Conservation (phyloP, 805 yeast species). For the Candida germanica region DNA sequence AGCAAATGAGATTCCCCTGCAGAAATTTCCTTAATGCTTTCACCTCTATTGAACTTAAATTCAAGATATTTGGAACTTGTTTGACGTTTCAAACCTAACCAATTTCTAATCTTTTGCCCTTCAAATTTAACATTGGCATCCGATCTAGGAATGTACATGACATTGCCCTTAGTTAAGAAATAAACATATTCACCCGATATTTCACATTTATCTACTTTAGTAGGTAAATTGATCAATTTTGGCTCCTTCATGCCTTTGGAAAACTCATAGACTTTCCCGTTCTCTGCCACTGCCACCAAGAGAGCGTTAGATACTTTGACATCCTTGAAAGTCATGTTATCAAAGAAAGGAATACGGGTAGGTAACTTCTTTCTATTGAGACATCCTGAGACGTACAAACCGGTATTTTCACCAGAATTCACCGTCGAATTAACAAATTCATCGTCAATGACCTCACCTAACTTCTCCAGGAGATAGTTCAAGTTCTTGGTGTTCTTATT, state of each 20-base stretch:
- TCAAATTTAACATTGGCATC: constrained; percentile 16
- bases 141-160: constrained; percentile 28
- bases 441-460: constrained; percentile 22
- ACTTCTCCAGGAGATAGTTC: constrained; percentile 23
- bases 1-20: constrained; percentile 70
- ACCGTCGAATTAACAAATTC: constrained; percentile 18
- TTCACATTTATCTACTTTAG: constrained; percentile 25
- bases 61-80: constrained; percentile 8
- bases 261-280: constrained; percentile 78
- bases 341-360: constrained; percentile 59
- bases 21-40: constrained; percentile 45
- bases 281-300: constrained; percentile 58
- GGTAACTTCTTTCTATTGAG: constrained; percentile 47
- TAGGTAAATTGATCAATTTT: constrained; percentile 24
- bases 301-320: constrained; percentile 48
- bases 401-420: constrained; percentile 24
- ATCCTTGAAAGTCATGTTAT: constrained; percentile 54
- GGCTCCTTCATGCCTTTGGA: constrained; percentile 18
- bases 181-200: constrained; percentile 53
- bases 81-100: constrained; percentile 19
- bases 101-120: constrained; percentile 16
- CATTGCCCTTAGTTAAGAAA: constrained; percentile 39
- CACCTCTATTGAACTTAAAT: constrained; percentile 18
- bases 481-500: constrained; percentile 26
- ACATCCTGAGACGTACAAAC: constrained; percentile 37